Base-by-base conservation (phyloP, 768 basidiomycete genomes). In the Plicaturopsis crispa region DNA sequence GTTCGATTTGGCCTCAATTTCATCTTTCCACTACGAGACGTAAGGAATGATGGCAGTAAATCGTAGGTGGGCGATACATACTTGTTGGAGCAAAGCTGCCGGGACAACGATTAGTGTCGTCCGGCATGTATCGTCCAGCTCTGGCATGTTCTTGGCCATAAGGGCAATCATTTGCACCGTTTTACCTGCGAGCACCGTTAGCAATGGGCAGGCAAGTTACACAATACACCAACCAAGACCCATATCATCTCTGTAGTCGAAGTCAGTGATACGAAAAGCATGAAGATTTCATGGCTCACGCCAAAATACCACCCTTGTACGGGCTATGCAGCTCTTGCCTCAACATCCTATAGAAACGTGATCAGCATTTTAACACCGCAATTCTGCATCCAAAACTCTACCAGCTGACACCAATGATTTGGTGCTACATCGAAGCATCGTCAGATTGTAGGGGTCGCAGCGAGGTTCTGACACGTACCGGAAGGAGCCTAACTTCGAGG, bases 121-220 rank as follows among this genome's bases (percentile, higher is more conserved):
- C 33, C 69, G 69, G 38, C 31, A 16, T 44, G 65, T 56, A 13
- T 73, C 72, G 20, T 72, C 62, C 0, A 54, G 47, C 1, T 52
- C 51, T 1, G 84, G 77, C 48, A 67, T 66, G 48, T 87, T 84
- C 51, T 68, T 68, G 14, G 70, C 74, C 75, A 89, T 86, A 0
- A 77, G 75, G 3, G 85, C 85, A 33, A 89, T 85, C 75, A 82
- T 80, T 52, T 85, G 82, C 2, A 85, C 76, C 6, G 82, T 84
- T 60, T 85, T 83, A 3, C 77, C 75, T 72, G 35, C 16, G 8
- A 19, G 6, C 33, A 16, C 24, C 17, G 28, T 16, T 34, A 31
- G 39, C 35, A 41, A 43, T 17, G 12, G 17, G 20, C n/a, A n/a
- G n/a, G n/a, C n/a, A n/a, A n/a, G n/a, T n/a, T n/a, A n/a, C n/a